Evolutionary conservation across 305 asterid species (phyloP), one percentile per base, ranked within the genome.

Genomic region (Galium porrigens): DNA sequence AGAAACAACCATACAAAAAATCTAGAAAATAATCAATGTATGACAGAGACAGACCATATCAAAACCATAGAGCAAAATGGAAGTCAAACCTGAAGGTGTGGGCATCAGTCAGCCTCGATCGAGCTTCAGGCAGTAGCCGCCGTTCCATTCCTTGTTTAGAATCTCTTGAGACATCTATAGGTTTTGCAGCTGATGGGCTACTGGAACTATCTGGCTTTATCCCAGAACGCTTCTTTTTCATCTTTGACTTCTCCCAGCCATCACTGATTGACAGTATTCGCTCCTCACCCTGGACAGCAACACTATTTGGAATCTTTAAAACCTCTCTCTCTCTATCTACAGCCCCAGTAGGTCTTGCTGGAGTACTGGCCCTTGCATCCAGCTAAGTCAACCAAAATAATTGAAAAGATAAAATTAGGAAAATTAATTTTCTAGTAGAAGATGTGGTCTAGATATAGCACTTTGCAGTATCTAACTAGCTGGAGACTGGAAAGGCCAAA

Each of bases 241-340:
- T 88, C 83, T 83, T 91, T 52, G 86, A 77, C 76, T 81, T 86
- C 75, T 91, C 98, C 98, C 96, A 91, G 76, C 96, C 94, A 72
- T 88, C 96, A 63, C 80, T 76, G 66, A 78, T 63, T 29, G 96
- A 77, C 51, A 82, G 70, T 42, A 78, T 58, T 66, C 84, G 79
- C 74, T 84, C 92, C 70, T 88, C 95, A 41, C 87, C 79, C 73
- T 79, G 94, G 57, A 68, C 78, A 59, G 80, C 68, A 78, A 72
- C 76, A 76, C 82, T 72, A 70, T 69, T 81, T 68, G 94, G 75
- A 66, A 79, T 74, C 77, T 94, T 80, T 71, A 70, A 75, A 58
- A 75, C 65, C 68, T 88, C 96, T 79, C 80, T 82, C 72, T 88
- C 96, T 79, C 84, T 88, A 67, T 85, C 94, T 70, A 78, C 70